These are phyloP conservation scores for Agaricus sinodeliciosus DNA, from an alignment of 768 basidiomycete genomes.

Conservation along the genomic window DNA sequence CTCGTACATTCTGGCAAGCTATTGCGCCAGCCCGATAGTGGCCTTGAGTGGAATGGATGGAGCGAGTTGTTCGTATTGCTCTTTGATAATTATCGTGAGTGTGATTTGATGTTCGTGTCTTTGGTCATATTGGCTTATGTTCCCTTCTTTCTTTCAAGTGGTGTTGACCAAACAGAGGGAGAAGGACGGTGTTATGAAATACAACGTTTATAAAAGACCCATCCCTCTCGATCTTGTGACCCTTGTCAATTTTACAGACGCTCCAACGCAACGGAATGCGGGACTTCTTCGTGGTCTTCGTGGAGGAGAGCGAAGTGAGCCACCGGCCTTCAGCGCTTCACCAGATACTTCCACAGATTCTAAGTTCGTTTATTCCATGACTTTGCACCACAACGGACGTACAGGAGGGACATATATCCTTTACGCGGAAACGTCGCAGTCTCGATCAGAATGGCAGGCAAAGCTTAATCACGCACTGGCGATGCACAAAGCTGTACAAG, in stretches of 20 bases:
- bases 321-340: conserved; percentile 7
- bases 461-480: conserved; percentile 90
- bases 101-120: not conserved
- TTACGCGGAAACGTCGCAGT: conserved; percentile 71
- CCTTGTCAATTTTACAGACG: conserved; percentile 74
- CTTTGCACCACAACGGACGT: conserved; percentile 82
- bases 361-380: conserved; percentile 76
- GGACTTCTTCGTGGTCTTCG: conserved; percentile 60
- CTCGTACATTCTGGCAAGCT: conserved; percentile 80
- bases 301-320: conserved; percentile 28
- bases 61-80: conserved; percentile 81
- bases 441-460: conserved; percentile 79
- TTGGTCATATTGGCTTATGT: conserved; percentile 5
- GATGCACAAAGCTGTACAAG: conserved; percentile 80
- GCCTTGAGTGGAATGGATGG: conserved; percentile 74
- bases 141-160: conserved; percentile 36
- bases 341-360: conserved; percentile 36
- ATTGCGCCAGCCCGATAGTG: conserved; percentile 75
- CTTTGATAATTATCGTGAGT: conserved; percentile 91
- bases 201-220: conserved; percentile 74
- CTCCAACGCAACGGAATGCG: conserved; percentile 59
- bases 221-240: conserved; percentile 88
- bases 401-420: conserved; percentile 78
- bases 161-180: conserved; percentile 63
- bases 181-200: conserved; percentile 67